phyloP scores from a whole-genome alignment of 441 rosid species.

The Geranium incanum region DNA sequence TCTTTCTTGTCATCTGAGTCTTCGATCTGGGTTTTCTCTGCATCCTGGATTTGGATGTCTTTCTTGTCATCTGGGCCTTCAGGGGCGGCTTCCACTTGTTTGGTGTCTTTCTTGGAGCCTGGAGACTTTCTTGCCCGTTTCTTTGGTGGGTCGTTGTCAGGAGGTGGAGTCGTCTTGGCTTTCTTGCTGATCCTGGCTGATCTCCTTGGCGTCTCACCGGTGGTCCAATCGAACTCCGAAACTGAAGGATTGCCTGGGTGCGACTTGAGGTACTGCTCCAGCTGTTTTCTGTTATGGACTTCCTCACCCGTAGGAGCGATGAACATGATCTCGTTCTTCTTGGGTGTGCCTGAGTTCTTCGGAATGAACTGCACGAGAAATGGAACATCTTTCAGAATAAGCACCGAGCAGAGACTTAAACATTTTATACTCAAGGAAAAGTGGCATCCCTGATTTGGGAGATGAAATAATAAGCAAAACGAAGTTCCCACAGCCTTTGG shows the following conservation, averaged over 20 bases:
- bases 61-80: conserved; percentile 27
- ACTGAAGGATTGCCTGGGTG: conserved; percentile 65
- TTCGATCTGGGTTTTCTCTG: conserved; percentile 24
- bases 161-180: conserved; percentile 60
- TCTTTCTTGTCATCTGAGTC: conserved; percentile 16
- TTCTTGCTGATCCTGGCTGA: conserved; percentile 85
- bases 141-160: conserved; percentile 69
- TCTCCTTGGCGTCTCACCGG: conserved; percentile 86
- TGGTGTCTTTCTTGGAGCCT: conserved; percentile 51
- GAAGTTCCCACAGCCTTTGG: too few relatives aligned
- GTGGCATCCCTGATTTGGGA: too few relatives aligned
- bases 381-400: neutral
- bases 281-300: conserved; percentile 54
- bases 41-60: conserved; percentile 31
- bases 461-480: too few relatives aligned
- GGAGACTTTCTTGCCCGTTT: conserved; percentile 53
- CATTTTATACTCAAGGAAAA: too few relatives aligned
- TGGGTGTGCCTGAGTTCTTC: conserved; percentile 56
- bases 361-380: conserved; percentile 41
- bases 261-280: conserved; percentile 80
- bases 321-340: conserved; percentile 67
- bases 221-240: conserved; percentile 79
- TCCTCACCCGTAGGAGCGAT: conserved; percentile 86
- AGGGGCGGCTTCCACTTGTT: conserved; percentile 34
- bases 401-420: neutral